Evolutionary conservation across 257 asterid species (phyloP).

Genomic region (Schizonepeta tenuifolia): DNA sequence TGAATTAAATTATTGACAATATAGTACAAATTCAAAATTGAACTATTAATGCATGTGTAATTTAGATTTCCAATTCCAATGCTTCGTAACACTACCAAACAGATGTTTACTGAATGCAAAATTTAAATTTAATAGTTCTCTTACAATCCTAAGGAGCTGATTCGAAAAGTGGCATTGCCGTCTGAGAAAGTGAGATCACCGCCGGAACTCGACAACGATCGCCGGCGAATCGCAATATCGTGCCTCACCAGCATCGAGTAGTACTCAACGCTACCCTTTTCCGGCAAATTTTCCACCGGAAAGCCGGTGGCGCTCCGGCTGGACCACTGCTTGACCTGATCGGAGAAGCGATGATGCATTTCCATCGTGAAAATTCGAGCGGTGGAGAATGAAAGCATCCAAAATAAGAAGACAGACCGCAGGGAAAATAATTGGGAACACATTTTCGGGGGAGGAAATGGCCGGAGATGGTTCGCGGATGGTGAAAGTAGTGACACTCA

Average conservation of each 20-base stretch:
- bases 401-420: constrained; percentile 32
- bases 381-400: constrained; percentile 35
- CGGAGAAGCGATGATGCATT: constrained; percentile 90
- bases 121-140: constrained; percentile 14
- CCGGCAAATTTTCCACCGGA: constrained; percentile 55
- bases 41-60: background rate
- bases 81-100: background rate
- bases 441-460: constrained; percentile 44
- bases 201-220: constrained; percentile 44
- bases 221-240: constrained; percentile 55
- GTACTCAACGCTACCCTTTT: constrained; percentile 58
- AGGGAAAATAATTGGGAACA: constrained; percentile 36
- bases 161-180: constrained; percentile 67
- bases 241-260: constrained; percentile 59
- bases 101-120: background rate
- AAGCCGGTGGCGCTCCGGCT: constrained; percentile 34
- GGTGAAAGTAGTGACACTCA: background rate
- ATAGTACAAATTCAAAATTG: background rate
- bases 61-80: background rate
- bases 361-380: constrained; percentile 64
- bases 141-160: constrained; percentile 83
- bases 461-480: background rate
- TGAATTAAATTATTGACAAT: background rate
- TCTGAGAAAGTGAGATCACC: constrained; percentile 67
- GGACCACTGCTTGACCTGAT: constrained; percentile 66